phyloP scores from a whole-genome alignment of 345 rosid species.

The Melaleuca quinquenervia region DNA sequence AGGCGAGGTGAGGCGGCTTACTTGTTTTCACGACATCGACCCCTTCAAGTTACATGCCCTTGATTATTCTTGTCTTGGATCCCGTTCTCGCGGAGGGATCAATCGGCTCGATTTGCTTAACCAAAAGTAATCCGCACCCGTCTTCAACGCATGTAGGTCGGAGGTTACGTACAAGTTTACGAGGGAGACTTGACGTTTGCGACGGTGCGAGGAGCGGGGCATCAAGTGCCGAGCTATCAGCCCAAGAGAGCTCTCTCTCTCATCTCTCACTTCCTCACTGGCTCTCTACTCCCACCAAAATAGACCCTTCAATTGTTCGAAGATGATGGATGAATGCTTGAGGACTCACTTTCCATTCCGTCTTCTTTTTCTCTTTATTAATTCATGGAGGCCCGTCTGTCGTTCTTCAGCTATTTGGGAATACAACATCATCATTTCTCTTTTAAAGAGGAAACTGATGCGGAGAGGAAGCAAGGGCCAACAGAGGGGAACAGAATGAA shows the following conservation, averaged over 20 bases:
- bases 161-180: slow-evolving; percentile 73
- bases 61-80: neutral
- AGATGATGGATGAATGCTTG: neutral
- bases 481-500: too few relatives aligned
- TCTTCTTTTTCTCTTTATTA: neutral
- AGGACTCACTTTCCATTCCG: neutral
- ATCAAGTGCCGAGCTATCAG: slow-evolving; percentile 82
- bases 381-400: too few relatives aligned
- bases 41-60: neutral
- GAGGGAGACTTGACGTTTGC: slow-evolving; percentile 60
- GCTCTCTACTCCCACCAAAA: slow-evolving; percentile 44
- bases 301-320: neutral
- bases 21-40: neutral
- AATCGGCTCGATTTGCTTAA: neutral
- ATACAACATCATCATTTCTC: too few relatives aligned
- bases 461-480: too few relatives aligned
- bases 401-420: too few relatives aligned
- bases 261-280: slow-evolving; percentile 45
- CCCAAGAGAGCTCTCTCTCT: slow-evolving; percentile 70
- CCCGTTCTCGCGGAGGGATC: neutral
- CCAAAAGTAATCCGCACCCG: neutral
- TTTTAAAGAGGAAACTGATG: too few relatives aligned
- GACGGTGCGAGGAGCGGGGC: slow-evolving; percentile 88
- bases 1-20: slow-evolving; percentile 33
- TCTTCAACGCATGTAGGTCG: slow-evolving; percentile 22